These are phyloP conservation scores for Tripidium arundinaceum DNA, from an alignment of 202 grass and related monocot species.

Conservation along the genomic window DNA sequence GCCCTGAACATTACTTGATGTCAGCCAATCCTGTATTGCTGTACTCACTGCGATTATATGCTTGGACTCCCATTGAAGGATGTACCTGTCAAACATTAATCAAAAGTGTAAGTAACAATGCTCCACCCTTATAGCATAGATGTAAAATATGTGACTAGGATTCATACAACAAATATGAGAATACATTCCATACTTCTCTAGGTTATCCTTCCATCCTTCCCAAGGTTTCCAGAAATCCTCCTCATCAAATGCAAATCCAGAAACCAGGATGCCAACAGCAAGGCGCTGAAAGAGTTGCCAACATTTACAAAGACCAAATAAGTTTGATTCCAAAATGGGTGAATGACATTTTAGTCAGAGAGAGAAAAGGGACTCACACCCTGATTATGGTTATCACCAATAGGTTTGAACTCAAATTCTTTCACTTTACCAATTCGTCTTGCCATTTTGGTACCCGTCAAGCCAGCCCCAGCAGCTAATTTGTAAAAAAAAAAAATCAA, in stretches of 20 bases:
- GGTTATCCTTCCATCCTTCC: constrained; percentile 92
- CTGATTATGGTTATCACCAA: constrained; percentile 93
- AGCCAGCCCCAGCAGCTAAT: constrained; percentile 90
- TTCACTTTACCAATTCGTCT: constrained; percentile 74
- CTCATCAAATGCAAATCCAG: constrained; percentile 90
- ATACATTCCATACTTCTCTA: constrained; percentile 58
- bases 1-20: constrained; percentile 82
- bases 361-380: constrained; percentile 71
- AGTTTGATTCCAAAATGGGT: constrained; percentile 20
- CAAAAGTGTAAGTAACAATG: neutral
- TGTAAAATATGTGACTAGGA: neutral
- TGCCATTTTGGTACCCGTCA: constrained; percentile 92
- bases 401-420: constrained; percentile 94
- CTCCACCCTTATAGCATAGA: too few species aligned
- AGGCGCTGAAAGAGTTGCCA: constrained; percentile 55
- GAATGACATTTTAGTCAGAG: constrained; percentile 1
- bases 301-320: constrained; percentile 18
- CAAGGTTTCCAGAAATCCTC: constrained; percentile 82
- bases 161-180: constrained; percentile 14
- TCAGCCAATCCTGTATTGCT: constrained; percentile 96
- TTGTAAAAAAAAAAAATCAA: constrained; percentile 30
- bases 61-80: constrained; percentile 83
- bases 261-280: constrained; percentile 75
- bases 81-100: constrained; percentile 57
- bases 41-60: constrained; percentile 88